These are phyloP conservation scores for Bromus sterilis DNA, from an alignment of 176 grass and related monocot species.

Conservation along the genomic window DNA sequence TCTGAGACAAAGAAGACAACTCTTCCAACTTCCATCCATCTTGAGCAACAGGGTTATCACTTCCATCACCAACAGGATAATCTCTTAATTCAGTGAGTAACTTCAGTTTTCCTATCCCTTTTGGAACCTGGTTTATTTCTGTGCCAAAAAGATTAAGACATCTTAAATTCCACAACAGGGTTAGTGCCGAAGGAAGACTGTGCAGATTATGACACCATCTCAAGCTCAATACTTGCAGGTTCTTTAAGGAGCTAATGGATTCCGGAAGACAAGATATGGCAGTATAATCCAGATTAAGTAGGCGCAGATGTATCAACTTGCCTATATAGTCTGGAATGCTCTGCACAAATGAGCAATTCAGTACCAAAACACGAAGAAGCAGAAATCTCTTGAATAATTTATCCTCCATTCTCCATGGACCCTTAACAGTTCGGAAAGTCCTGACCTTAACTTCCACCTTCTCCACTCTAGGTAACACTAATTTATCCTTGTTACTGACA, in stretches of 20 bases:
- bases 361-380: slow-evolving; percentile 8
- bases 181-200: background rate
- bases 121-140: slow-evolving; percentile 10
- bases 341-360: background rate
- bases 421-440: background rate
- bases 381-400: background rate
- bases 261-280: background rate
- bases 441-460: background rate
- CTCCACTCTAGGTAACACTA: background rate
- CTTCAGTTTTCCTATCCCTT: background rate
- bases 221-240: slow-evolving; percentile 22
- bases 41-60: background rate
- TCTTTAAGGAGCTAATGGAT: background rate
- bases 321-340: background rate
- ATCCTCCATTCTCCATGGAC: background rate
- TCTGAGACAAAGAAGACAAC: background rate
- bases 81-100: background rate
- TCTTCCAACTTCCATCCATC: slow-evolving; percentile 19
- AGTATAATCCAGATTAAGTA: background rate
- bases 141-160: background rate
- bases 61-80: background rate
- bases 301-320: background rate
- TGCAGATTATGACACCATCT: background rate
- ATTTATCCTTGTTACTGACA: background rate
- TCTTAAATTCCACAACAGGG: background rate